phyloP scores from a whole-genome alignment of 2,329 filamentous ascomycete species.

The Aspergillus arachidicola region DNA sequence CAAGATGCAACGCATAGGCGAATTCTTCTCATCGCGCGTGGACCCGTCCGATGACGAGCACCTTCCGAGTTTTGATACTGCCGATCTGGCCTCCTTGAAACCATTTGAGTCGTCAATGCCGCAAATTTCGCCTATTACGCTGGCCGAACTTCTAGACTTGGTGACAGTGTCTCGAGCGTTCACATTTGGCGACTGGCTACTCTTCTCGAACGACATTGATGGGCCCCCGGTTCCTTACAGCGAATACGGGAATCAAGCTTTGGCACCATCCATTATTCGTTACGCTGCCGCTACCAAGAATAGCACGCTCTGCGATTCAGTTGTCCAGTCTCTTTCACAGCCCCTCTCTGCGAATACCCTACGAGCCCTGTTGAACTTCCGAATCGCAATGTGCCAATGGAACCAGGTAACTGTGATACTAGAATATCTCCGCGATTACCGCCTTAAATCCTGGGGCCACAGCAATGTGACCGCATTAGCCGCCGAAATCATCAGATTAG shows the following conservation, averaged over 20 bases:
- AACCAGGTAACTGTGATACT: conserved; percentile 35
- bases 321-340: conserved; percentile 32
- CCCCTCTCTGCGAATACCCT: conserved; percentile 39
- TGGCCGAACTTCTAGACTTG: conserved; percentile 56
- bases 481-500: conserved; percentile 44
- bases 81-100: conserved; percentile 17
- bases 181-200: conserved; percentile 56
- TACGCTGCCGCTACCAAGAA: conserved; percentile 57
- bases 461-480: conserved; percentile 39
- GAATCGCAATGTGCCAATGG: conserved; percentile 38
- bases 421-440: conserved; percentile 35
- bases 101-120: conserved; percentile 35
- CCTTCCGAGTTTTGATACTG: conserved; percentile 22
- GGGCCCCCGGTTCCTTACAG: conserved; percentile 53
- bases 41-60: conserved; percentile 15
- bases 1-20: conserved; percentile 36
- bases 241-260: conserved; percentile 49
- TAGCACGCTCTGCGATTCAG: conserved; percentile 29
- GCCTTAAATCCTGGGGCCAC: conserved; percentile 40
- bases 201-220: conserved; percentile 56
- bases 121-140: conserved; percentile 48
- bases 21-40: conserved; percentile 35
- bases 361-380: conserved; percentile 38
- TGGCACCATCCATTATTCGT: conserved; percentile 57
- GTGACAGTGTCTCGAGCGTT: conserved; percentile 49